phyloP scores from a whole-genome alignment of 306 rosid species.

The Calophaca sinica region DNA sequence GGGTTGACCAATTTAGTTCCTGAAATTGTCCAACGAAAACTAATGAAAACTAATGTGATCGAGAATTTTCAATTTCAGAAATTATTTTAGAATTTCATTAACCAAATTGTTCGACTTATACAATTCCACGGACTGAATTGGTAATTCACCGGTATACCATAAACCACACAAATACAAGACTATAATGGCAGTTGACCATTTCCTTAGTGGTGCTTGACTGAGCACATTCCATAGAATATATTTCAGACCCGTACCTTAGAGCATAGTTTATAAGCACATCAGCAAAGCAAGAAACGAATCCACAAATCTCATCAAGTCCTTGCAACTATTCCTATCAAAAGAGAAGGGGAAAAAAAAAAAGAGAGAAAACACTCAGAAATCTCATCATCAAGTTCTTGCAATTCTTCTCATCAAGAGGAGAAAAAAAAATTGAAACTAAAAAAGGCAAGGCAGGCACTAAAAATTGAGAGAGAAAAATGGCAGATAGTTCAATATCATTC shows the following conservation, averaged over 20 bases:
- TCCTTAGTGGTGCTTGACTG: background rate
- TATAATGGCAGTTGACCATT: slow-evolving; percentile 37
- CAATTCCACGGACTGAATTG: too few species aligned
- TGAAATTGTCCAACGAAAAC: too few species aligned
- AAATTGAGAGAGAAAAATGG: slow-evolving; percentile 47
- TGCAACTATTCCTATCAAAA: background rate
- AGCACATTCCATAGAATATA: slow-evolving; percentile 18
- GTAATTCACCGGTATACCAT: too few species aligned
- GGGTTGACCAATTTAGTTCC: too few species aligned
- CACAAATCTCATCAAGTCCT: background rate
- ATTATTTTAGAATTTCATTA: too few species aligned
- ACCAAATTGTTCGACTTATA: too few species aligned
- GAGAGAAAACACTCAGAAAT: background rate
- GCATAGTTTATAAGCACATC: slow-evolving; percentile 23
- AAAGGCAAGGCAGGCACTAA: background rate
- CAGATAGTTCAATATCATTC: slow-evolving; percentile 61
- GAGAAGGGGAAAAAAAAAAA: background rate
- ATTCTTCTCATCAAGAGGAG: background rate
- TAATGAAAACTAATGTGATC: too few species aligned
- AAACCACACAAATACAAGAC: too few species aligned
- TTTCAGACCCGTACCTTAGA: background rate
- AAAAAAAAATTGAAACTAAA: background rate
- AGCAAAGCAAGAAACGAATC: background rate
- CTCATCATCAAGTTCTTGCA: slow-evolving; percentile 4
- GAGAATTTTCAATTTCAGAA: too few species aligned